Percentiles rank a stretch among this genome's conserved stretches.
Conservation (phyloP, 2,329 filamentous ascomycete genomes). For the Arthrobotrys conoides region DNA sequence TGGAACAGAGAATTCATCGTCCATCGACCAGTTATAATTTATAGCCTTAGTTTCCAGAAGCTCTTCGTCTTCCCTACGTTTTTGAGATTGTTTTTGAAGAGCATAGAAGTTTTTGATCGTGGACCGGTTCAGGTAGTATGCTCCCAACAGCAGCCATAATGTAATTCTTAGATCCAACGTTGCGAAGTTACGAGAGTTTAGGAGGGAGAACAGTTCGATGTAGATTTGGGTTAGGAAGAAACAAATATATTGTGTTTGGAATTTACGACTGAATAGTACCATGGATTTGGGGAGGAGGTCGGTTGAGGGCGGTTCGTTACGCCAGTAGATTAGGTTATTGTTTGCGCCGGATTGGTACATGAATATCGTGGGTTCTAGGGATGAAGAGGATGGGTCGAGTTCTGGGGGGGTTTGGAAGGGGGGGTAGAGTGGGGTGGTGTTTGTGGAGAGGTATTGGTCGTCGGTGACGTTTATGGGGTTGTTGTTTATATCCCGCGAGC, state of each 20-base stretch:
- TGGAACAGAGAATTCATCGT: neutral
- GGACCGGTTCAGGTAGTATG: neutral
- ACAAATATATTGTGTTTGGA: too few species aligned
- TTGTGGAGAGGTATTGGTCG: neutral
- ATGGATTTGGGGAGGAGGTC: neutral
- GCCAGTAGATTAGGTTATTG: neutral
- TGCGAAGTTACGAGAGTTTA: neutral
- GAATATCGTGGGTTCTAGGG: constrained; percentile 3
- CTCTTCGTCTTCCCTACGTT: too few species aligned
- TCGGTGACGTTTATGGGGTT: neutral
- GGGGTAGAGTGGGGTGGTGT: neutral
- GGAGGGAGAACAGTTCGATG: neutral
- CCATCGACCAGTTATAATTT: neutral
- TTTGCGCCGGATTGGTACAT: neutral
- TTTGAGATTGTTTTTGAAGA: neutral
- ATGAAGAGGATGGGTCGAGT: neutral
- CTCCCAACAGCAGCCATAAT: neutral
- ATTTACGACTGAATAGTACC: too few species aligned
- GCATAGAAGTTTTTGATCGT: neutral
- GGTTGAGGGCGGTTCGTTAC: neutral
- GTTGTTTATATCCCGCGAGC: neutral
- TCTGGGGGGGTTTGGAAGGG: constrained; percentile 27
- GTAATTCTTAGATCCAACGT: neutral
- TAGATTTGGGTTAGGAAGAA: neutral
- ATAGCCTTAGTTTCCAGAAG: neutral